Percentiles rank a stretch among this genome's conserved stretches.
These are phyloP conservation scores for Neostapfia colusana DNA, from an alignment of 176 grass and related monocot species.

Conservation along the genomic window DNA sequence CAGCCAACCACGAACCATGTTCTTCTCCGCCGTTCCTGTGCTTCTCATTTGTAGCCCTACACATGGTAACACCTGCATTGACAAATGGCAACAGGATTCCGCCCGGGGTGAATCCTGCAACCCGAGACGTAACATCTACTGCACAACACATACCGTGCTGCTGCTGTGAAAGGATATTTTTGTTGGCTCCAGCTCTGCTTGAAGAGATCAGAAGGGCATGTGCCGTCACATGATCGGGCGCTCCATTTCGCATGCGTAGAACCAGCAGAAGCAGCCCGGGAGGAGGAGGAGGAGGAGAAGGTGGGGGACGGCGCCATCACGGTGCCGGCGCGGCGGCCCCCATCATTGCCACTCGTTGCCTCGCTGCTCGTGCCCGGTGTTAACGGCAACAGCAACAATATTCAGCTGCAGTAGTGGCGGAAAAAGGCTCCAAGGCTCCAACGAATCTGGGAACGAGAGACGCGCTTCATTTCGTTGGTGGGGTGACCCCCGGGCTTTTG, in stretches of 20 bases:
- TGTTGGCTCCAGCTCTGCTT: background rate
- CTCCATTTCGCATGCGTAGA: constrained; percentile 4
- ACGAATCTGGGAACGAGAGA: background rate
- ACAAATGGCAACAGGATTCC: background rate
- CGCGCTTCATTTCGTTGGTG: background rate
- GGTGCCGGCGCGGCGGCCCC: background rate
- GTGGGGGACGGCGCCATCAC: background rate
- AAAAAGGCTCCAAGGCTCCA: background rate
- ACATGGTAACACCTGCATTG: background rate
- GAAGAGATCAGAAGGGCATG: background rate
- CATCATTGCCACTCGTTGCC: background rate
- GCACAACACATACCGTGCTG: background rate
- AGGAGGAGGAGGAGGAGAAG: background rate
- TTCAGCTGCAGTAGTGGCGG: background rate
- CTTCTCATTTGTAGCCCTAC: background rate
- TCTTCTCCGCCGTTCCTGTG: background rate
- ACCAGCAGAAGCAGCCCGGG: background rate
- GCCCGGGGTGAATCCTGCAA: background rate
- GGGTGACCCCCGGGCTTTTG: background rate
- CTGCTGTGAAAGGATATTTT: background rate
- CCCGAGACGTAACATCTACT: background rate
- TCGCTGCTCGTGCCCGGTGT: background rate
- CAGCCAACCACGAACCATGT: background rate
- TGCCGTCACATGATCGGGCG: constrained; percentile 30
- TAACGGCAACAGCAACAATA: constrained; percentile 1